These are phyloP conservation scores for Mycena alexandri DNA, from an alignment of 768 basidiomycete genomes.

Conservation along the genomic window DNA sequence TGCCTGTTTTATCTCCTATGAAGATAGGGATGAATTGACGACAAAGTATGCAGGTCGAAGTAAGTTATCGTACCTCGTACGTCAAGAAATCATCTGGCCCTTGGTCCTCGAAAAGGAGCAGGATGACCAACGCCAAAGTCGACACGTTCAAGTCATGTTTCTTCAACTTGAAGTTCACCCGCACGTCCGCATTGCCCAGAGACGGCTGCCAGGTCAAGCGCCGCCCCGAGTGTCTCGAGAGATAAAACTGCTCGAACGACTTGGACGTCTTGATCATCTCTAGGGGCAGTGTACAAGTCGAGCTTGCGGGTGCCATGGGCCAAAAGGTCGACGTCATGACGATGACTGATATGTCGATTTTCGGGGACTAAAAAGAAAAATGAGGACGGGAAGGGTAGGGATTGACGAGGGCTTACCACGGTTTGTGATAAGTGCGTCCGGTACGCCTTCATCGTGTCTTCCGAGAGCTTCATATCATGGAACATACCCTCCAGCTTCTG, in stretches of 20 bases:
- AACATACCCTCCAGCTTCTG: conserved; percentile 99
- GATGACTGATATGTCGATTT: conserved; percentile 86
- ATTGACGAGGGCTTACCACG: conserved; percentile 59
- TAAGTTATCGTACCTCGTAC: conserved; percentile 69
- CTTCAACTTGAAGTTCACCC: conserved; percentile 80
- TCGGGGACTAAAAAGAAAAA: conserved; percentile 64
- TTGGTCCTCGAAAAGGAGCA: conserved; percentile 87
- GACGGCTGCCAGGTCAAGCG: conserved; percentile 93
- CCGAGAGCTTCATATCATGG: conserved; percentile 92
- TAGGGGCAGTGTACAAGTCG: conserved; percentile 77
- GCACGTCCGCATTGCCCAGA: conserved; percentile 91
- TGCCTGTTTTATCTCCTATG: conserved; percentile 84
- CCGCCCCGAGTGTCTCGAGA: conserved; percentile 89
- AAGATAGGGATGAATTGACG: conserved; percentile 3
- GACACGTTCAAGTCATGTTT: conserved; percentile 94
- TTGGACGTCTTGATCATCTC: conserved; percentile 73
- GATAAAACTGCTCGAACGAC: conserved; percentile 92
- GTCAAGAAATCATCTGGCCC: conserved; percentile 76
- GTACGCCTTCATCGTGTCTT: conserved; percentile 85
- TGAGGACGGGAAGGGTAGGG: conserved; percentile 3
- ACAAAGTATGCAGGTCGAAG: neutral
- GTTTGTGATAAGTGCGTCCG: conserved; percentile 68
- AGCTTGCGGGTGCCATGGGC: conserved; percentile 81
- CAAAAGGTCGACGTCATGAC: conserved; percentile 98
- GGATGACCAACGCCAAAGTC: conserved; percentile 88